Base-by-base conservation (phyloP, 345 rosid species). In the Microthlaspi erraticum region DNA sequence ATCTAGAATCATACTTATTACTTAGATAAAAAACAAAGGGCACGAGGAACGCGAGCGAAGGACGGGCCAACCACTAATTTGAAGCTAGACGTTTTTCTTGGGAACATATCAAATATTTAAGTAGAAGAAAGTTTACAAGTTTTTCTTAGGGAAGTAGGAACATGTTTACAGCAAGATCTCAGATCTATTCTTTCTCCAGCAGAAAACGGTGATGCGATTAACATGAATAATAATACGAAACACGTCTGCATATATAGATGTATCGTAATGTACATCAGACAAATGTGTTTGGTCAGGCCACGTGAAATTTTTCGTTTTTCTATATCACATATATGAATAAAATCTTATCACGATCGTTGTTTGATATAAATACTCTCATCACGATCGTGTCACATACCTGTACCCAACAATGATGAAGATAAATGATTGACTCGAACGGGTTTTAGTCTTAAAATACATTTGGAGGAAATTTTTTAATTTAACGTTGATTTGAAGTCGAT, bases 331-430 rank as follows among this genome's bases (percentile, higher is more conserved):
- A 44, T 23, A 66, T n/a, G 9, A 52, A 44, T 23, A 66, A 23
- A 8, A 52, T 52, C 60, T 53, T 39, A 39, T 41, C 51, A 29
- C 39, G 50, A 66, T 53, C 42, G 18, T 11, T 23, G 26, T 23
- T 1, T 23, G 26, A 44, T 23, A 23, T 23, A 23, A 23, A 23
- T 23, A 66, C 14, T 52, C 60, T 53, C 41, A 39, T 41, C 51
- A 29, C 39, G 50, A 66, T 53, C 42, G 18, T 11, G 71, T 17
- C 71, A 66, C 13, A 33, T 16, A 39, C 51, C 38, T 52, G 17
- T 20, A 39, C 53, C 51, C 51, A 52, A 66, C 60, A 66, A 16
- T 45, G 43, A 31, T 4, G 60, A 39, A 14, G 20, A 64, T 20
- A 39, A 39, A 39, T 31, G 19, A 41, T 2, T 23, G 26, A 23